These are phyloP conservation scores for Nannochloropsis gaditana DNA, from an alignment of 108 stramenopile genomes.

Conservation along the genomic window DNA sequence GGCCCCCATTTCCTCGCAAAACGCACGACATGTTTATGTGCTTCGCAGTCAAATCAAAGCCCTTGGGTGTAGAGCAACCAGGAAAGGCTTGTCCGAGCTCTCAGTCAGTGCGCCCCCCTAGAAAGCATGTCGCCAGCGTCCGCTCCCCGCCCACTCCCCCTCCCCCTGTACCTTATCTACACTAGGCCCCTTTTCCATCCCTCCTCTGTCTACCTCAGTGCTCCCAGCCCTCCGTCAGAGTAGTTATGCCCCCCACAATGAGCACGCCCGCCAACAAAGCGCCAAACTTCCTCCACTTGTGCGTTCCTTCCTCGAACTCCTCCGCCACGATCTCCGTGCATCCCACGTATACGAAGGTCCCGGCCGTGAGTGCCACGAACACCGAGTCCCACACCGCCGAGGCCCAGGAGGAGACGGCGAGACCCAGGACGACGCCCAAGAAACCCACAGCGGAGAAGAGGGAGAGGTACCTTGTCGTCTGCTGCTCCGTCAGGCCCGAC, in stretches of 20 bases:
- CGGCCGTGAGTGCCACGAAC: slow-evolving; percentile 89
- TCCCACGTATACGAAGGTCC: slow-evolving; percentile 98
- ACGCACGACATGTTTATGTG: too few relatives aligned
- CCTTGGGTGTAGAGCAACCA: too few relatives aligned
- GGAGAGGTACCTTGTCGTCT: slow-evolving; percentile 69
- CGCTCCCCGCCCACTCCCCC: background rate
- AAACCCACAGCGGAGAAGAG: slow-evolving; percentile 78
- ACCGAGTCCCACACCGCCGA: slow-evolving; percentile 60
- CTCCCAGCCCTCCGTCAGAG: background rate
- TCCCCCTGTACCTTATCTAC: background rate
- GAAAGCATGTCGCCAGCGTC: background rate
- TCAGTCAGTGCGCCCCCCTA: too few relatives aligned
- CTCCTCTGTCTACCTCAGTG: background rate
- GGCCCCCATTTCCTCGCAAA: too few relatives aligned
- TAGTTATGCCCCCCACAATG: slow-evolving; percentile 13
- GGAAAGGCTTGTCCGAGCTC: too few relatives aligned
- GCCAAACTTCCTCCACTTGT: slow-evolving; percentile 88
- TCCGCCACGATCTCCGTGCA: slow-evolving; percentile 91
- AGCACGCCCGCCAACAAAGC: slow-evolving; percentile 70
- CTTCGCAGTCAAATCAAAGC: too few relatives aligned
- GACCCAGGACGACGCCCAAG: slow-evolving; percentile 56
- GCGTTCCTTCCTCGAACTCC: slow-evolving; percentile 81
- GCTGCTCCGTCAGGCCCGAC: slow-evolving; percentile 74
- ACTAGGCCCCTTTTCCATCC: background rate
- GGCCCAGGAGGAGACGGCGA: slow-evolving; percentile 16